These are phyloP conservation scores for Podosphaera leucotricha DNA, from an alignment of 2,329 filamentous ascomycete genomes.

Conservation along the genomic window DNA sequence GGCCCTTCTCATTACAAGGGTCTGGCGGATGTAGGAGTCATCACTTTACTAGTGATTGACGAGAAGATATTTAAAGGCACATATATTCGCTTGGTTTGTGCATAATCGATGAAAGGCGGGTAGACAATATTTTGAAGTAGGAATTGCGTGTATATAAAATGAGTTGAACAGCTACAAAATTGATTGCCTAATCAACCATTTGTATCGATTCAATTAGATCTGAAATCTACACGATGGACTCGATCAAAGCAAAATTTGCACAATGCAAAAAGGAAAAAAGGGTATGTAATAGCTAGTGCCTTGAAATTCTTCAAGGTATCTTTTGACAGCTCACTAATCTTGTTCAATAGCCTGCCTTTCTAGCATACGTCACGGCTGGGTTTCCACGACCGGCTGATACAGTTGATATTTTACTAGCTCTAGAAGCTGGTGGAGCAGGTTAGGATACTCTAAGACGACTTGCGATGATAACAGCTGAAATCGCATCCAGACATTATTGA, in stretches of 20 bases:
- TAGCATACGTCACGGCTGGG: conserved; percentile 91
- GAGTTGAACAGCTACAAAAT: too few relatives aligned
- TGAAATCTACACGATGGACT: conserved; percentile 17
- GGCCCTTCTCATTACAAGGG: too few relatives aligned
- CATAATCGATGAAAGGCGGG: too few relatives aligned
- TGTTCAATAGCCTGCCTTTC: conserved; percentile 33
- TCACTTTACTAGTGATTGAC: too few relatives aligned
- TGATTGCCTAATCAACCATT: too few relatives aligned
- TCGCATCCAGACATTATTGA: conserved; percentile 61
- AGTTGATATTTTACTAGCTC: conserved; percentile 58
- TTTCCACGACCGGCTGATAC: conserved; percentile 68
- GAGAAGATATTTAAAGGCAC: too few relatives aligned
- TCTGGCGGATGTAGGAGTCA: too few relatives aligned
- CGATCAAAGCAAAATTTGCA: conserved; percentile 30
- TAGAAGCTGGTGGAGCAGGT: conserved; percentile 88
- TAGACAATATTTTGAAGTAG: too few relatives aligned
- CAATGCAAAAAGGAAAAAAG: conserved; percentile 28
- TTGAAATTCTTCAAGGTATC: background rate
- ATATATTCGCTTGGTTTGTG: too few relatives aligned
- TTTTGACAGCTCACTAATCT: conserved; percentile 1
- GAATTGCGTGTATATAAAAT: too few relatives aligned
- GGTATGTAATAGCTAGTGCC: conserved; percentile 10
- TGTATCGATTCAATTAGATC: too few relatives aligned
- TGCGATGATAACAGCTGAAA: background rate
- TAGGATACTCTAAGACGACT: conserved; percentile 12